Base-by-base conservation (phyloP, 345 rosid species). In the Mangifera indica region DNA sequence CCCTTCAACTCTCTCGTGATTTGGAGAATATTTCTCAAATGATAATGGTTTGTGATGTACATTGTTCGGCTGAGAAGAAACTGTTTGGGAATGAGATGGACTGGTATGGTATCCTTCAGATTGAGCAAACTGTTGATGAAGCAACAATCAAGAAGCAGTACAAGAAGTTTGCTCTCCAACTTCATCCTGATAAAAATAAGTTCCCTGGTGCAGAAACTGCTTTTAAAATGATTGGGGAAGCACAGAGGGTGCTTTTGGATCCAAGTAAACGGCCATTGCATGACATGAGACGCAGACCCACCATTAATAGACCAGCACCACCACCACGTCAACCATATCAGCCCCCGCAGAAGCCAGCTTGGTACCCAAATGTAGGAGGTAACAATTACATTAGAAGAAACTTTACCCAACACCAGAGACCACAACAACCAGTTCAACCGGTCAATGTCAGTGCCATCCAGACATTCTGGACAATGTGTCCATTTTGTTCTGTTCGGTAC, bases 181-280 rank as follows among this genome's bases (percentile, higher is more conserved):
- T 95, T 63, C 99, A 95, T 79, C 99, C 98, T 2, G 98, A 95
- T 79, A 95, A 95, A 80, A 95, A 89, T 78, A 85, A 86, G 74
- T 84, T 92, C 72, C 89, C 98, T 54, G 97, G 99, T 25, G 97
- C 98, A 9, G 99, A 95, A 79, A 81, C 90, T 72, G 99, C 99
- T 51, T 95, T 92, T 76, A 92, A 95, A 81, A 77, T 82, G 69
- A 82, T 92, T 73, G 93, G 91, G 42, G 96, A 95, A 78, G 99
- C 99, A 65, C 93, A 91, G 64, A 86, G 86, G 66, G 78, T 89
- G 63, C 99, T 95, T 64, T 81, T 86, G 78, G 94, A 92, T 77
- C 79, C 74, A 60, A 81, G 73, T 55, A 84, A 79, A 74, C 80
- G 98, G 78, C 81, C 82, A 58, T 2, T 78, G 65, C 87, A 87